These are phyloP conservation scores for Kluyveromyces dobzhanskii DNA, from an alignment of 805 yeast species.

Conservation along the genomic window DNA sequence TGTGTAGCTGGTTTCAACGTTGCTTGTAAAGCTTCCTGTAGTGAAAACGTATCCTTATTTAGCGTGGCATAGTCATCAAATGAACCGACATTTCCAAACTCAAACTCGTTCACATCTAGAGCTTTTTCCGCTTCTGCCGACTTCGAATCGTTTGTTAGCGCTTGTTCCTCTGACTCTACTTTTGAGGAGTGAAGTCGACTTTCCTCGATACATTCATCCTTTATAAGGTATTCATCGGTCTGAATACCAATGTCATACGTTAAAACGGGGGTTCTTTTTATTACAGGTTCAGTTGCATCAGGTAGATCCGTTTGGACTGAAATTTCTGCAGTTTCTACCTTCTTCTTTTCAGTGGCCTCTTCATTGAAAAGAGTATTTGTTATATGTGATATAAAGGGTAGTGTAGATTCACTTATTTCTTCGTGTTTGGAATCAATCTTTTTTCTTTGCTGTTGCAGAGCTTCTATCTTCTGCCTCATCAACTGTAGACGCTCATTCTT, in stretches of 20 bases:
- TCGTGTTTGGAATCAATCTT: constrained; percentile 1
- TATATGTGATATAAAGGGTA: constrained; percentile 1
- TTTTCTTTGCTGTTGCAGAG: constrained; percentile 4
- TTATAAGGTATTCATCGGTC: constrained; percentile 9
- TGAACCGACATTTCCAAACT: background rate
- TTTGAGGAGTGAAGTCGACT: background rate
- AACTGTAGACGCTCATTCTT: constrained; percentile 2
- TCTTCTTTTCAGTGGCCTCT: background rate
- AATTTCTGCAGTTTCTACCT: constrained; percentile 9
- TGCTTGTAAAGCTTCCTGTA: constrained; percentile 1
- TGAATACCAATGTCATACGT: constrained; percentile 22
- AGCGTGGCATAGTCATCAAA: background rate
- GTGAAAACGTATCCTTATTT: constrained; percentile 1
- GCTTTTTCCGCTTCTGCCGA: background rate
- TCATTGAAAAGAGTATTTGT: background rate
- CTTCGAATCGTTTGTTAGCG: background rate
- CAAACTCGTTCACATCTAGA: background rate
- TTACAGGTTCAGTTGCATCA: background rate
- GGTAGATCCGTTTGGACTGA: constrained; percentile 23
- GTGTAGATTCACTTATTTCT: background rate
- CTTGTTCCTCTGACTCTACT: background rate
- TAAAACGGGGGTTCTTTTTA: too few species aligned
- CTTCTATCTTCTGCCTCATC: constrained; percentile 3
- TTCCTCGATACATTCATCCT: background rate
- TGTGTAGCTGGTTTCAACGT: background rate